Conservation (phyloP, 176 grass and related monocot genomes). For the Paspalum notatum region DNA sequence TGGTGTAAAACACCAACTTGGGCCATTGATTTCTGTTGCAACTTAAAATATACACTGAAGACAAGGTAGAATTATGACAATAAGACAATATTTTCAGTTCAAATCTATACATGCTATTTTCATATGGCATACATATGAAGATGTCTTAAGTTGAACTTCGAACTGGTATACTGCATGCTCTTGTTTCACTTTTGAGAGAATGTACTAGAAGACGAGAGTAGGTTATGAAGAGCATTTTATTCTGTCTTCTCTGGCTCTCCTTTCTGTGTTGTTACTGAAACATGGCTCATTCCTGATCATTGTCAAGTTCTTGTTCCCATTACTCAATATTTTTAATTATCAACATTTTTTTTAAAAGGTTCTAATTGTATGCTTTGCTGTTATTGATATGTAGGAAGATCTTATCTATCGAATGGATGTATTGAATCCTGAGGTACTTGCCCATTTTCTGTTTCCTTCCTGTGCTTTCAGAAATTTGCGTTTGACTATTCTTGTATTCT, state of each 20-base stretch:
- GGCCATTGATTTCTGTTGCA: not conserved
- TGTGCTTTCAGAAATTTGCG: not conserved
- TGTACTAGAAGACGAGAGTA: not conserved
- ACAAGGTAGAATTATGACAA: not conserved
- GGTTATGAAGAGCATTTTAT: not conserved
- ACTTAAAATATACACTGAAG: not conserved
- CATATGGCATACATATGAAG: constrained; percentile 3
- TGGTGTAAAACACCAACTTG: not conserved
- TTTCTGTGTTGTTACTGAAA: constrained; percentile 25
- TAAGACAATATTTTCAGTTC: not conserved
- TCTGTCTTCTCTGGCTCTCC: not conserved
- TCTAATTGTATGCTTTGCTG: constrained; percentile 15
- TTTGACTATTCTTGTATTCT: not conserved
- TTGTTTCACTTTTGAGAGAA: not conserved
- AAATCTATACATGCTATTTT: not conserved
- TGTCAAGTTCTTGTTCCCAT: not conserved
- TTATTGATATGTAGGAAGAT: constrained; percentile 72
- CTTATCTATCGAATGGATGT: constrained; percentile 81
- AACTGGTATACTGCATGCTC: not conserved
- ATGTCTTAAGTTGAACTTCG: not conserved
- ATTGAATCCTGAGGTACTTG: constrained; percentile 84
- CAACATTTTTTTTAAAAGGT: not conserved
- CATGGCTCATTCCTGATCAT: not conserved
- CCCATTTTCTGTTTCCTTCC: not conserved
- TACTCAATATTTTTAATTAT: not conserved